A percentile compares a stretch with the other conserved stretches of the same genome.
phyloP scores from a whole-genome alignment of 2,329 filamentous ascomycete species.

The Sordariomycetes sp. region DNA sequence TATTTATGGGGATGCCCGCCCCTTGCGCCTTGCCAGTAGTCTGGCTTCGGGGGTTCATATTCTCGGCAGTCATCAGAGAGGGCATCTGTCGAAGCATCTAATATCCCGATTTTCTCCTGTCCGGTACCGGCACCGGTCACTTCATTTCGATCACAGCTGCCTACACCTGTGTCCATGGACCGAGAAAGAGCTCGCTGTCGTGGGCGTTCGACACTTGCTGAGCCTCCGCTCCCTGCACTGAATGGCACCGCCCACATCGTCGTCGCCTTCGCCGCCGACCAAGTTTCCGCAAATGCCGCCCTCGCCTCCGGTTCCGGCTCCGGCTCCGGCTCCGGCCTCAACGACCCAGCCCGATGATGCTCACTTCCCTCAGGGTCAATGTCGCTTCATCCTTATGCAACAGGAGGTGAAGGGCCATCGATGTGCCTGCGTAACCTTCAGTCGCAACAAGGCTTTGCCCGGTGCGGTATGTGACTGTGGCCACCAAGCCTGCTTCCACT shows the following conservation, averaged over 20 bases:
- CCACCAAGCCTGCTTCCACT: constrained; percentile 51
- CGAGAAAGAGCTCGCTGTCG: neutral
- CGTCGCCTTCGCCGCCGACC: neutral
- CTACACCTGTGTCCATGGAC: neutral
- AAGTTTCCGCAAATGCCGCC: constrained; percentile 18
- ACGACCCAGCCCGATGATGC: constrained; percentile 33
- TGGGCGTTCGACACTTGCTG: neutral
- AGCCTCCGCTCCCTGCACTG: neutral
- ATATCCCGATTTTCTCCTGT: too few species aligned
- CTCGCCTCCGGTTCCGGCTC: constrained; percentile 16
- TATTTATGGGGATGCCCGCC: neutral
- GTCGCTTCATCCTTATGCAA: constrained; percentile 48
- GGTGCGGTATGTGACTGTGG: constrained; percentile 49
- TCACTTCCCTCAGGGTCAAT: constrained; percentile 46
- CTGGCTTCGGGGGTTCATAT: neutral
- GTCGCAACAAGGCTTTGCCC: constrained; percentile 41
- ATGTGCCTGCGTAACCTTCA: constrained; percentile 50
- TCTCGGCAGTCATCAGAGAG: too few species aligned
- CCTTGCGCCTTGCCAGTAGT: neutral
- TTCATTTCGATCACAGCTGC: neutral
- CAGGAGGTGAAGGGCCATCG: constrained; percentile 48
- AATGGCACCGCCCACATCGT: neutral
- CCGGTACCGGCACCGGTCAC: too few species aligned
- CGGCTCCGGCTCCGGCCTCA: constrained; percentile 33
- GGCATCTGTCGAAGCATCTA: too few species aligned